Percentiles rank a stretch among this genome's conserved stretches.
phyloP scores from a whole-genome alignment of 176 grass and related monocot species.

The Alloteropsis semialata region DNA sequence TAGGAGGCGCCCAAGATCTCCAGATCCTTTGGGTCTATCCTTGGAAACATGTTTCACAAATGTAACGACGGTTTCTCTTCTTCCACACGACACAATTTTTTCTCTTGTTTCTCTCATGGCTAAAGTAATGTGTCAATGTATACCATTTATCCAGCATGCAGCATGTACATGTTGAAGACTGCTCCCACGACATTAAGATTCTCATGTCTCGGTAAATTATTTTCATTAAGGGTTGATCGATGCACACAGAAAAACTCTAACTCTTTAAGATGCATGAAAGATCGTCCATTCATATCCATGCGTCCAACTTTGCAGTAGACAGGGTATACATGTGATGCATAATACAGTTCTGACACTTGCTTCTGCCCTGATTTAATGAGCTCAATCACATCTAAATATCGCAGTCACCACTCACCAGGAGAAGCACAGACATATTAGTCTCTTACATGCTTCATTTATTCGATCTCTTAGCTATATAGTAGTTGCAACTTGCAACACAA shows the following conservation, averaged over 20 bases:
- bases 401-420: not conserved
- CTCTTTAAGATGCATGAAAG: not conserved
- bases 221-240: not conserved
- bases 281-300: not conserved
- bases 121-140: too few relatives aligned
- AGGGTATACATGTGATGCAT: not conserved
- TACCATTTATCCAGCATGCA: too few relatives aligned
- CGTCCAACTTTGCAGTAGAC: not conserved
- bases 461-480: not conserved
- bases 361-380: too few relatives aligned
- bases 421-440: not conserved
- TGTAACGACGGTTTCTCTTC: too few relatives aligned
- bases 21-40: too few relatives aligned
- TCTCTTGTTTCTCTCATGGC: too few relatives aligned
- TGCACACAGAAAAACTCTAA: not conserved
- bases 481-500: not conserved
- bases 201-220: not conserved
- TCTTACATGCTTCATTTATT: slow-evolving; percentile 5
- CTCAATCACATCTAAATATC: not conserved
- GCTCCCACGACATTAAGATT: too few relatives aligned
- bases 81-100: too few relatives aligned
- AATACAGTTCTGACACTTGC: not conserved
- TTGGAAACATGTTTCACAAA: too few relatives aligned
- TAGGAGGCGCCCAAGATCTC: too few relatives aligned
- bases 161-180: too few relatives aligned